A percentile compares a stretch with the other conserved stretches of the same genome.
These are phyloP conservation scores for Cutaneotrichosporon mucoides DNA, from an alignment of 1,284 basidiomycete genomes.

Conservation along the genomic window DNA sequence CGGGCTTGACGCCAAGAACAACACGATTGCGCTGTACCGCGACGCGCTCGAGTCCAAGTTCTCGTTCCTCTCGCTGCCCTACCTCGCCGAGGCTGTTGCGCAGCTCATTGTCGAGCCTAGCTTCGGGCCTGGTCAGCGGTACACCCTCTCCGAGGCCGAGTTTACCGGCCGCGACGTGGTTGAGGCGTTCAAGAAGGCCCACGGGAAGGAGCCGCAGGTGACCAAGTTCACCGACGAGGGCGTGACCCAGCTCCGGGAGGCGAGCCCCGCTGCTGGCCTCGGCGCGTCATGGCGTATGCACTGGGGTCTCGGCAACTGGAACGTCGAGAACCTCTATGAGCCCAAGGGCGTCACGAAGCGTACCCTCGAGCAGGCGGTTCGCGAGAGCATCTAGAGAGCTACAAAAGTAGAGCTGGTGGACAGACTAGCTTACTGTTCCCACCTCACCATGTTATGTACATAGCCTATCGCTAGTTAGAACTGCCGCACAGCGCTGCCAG, in stretches of 20 bases:
- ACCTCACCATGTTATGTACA: no score
- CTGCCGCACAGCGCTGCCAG: no score
- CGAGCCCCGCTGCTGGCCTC: not conserved
- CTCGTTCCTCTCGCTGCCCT: not conserved
- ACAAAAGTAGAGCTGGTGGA: no score
- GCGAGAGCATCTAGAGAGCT: not conserved
- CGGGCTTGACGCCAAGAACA: slow-evolving; percentile 13
- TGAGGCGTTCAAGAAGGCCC: not conserved
- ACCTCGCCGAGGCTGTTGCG: slow-evolving; percentile 6
- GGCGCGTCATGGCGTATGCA: slow-evolving; percentile 11
- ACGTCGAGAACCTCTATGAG: slow-evolving; percentile 3
- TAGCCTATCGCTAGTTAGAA: no score
- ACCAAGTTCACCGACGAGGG: not conserved
- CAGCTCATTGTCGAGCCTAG: slow-evolving; percentile 2
- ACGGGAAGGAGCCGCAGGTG: slow-evolving; percentile 4
- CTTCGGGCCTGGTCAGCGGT: slow-evolving; percentile 5
- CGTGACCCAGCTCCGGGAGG: not conserved
- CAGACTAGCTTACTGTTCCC: no score
- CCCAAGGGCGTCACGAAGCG: slow-evolving; percentile 1
- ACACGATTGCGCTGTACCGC: slow-evolving; percentile 10
- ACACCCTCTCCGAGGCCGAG: slow-evolving; percentile 7
- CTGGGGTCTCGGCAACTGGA: slow-evolving; percentile 11
- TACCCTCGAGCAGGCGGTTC: slow-evolving; percentile 4
- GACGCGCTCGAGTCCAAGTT: slow-evolving; percentile 3
- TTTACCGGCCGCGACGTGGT: slow-evolving; percentile 10